A percentile compares a stretch with the other conserved stretches of the same genome.
Evolutionary conservation across 2,329 filamentous ascomycete species (phyloP).

Genomic region (Arthrobotrys conoides): DNA sequence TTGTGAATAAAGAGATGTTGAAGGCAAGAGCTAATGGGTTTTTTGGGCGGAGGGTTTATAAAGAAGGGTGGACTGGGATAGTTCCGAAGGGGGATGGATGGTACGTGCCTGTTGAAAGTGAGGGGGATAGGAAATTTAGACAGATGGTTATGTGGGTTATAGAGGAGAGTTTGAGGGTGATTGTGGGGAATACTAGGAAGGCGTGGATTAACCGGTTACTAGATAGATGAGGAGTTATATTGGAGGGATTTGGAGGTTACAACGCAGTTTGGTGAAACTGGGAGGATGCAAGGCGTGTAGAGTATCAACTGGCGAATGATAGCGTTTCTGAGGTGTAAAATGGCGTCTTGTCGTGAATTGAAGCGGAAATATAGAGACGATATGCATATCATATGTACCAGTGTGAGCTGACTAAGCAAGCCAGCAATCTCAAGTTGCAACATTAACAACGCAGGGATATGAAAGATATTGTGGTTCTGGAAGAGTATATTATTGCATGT

Average conservation of each 20-base stretch:
- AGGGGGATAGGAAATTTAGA: not conserved
- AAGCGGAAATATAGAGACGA: no score
- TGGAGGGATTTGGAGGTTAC: no score
- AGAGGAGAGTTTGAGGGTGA: conserved; percentile 5
- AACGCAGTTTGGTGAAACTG: no score
- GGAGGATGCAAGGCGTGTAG: no score
- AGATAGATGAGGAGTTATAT: no score
- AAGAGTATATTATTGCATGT: no score
- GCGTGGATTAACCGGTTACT: not conserved
- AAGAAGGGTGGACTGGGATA: conserved; percentile 11
- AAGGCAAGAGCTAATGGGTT: not conserved
- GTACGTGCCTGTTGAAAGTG: not conserved
- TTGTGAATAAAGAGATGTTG: not conserved
- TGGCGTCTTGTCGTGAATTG: no score
- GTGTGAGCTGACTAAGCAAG: not conserved
- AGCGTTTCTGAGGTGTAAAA: no score
- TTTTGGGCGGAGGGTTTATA: conserved; percentile 28
- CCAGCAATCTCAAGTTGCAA: not conserved
- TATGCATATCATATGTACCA: no score
- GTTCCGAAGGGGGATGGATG: conserved; percentile 20
- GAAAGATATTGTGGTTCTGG: no score
- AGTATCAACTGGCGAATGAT: no score
- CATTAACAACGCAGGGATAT: not conserved
- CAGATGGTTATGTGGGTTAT: not conserved
- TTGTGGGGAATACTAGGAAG: conserved; percentile 29